These are phyloP conservation scores for Solanum gandarillasii DNA, from an alignment of 257 asterid genomes.

Conservation along the genomic window DNA sequence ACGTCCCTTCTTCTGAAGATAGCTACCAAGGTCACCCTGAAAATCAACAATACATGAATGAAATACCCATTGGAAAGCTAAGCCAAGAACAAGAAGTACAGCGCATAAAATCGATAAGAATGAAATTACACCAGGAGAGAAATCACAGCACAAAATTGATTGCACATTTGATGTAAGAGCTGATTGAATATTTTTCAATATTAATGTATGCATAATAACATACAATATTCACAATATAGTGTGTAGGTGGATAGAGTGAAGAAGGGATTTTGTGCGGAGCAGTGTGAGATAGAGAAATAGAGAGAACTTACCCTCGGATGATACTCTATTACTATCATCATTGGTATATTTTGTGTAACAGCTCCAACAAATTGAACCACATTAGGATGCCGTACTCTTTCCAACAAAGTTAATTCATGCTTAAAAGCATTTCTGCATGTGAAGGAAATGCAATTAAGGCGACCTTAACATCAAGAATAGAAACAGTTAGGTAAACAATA, in stretches of 20 bases:
- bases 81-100: background rate
- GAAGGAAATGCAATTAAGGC: background rate
- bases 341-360: constrained; percentile 90
- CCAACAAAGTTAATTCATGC: constrained; percentile 75
- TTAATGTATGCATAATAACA: background rate
- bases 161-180: background rate
- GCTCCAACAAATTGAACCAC: constrained; percentile 98
- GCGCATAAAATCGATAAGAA: background rate
- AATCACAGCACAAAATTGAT: background rate
- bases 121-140: background rate
- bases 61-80: background rate
- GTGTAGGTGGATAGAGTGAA: background rate
- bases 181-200: background rate
- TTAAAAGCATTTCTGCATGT: constrained; percentile 71
- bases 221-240: background rate
- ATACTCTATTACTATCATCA: constrained; percentile 92
- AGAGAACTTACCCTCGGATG: constrained; percentile 60
- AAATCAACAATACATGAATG: constrained; percentile 9
- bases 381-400: constrained; percentile 96
- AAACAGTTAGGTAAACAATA: background rate
- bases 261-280: background rate
- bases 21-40: constrained; percentile 75
- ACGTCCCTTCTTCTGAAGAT: constrained; percentile 89
- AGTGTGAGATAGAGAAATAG: constrained; percentile 8
- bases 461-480: background rate